Evolutionary conservation across 2,329 filamentous ascomycete genomes (phyloP).

Genomic region (Talaromyces piceae): DNA sequence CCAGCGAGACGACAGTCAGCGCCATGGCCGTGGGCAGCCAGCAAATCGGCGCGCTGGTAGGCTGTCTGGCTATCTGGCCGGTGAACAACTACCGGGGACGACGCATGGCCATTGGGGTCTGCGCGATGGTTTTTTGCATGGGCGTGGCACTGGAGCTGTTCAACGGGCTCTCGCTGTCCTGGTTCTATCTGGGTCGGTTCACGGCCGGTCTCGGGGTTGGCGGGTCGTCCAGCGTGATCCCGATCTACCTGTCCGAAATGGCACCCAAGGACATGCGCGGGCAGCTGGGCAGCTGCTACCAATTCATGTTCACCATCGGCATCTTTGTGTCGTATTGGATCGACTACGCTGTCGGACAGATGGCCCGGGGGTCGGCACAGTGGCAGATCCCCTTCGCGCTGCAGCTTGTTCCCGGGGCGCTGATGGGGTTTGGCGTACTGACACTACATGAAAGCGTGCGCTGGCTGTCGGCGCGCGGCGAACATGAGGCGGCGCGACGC

Average conservation of each 20-base stretch:
- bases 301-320: slow-evolving; percentile 44
- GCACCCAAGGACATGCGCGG: slow-evolving; percentile 42
- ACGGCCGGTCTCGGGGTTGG: slow-evolving; percentile 45
- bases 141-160: slow-evolving; percentile 42
- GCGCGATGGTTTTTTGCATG: slow-evolving; percentile 41
- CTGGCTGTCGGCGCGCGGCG: slow-evolving; percentile 44
- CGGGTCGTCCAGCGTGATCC: slow-evolving; percentile 38
- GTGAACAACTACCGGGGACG: slow-evolving; percentile 42
- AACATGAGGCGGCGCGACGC: slow-evolving; percentile 39
- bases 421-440: slow-evolving; percentile 44
- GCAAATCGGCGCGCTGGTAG: slow-evolving; percentile 47
- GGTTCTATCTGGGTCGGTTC: slow-evolving; percentile 42
- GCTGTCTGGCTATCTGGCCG: slow-evolving; percentile 44
- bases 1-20: slow-evolving; percentile 37
- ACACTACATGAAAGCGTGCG: slow-evolving; percentile 44
- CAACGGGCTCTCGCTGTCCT: slow-evolving; percentile 37
- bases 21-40: slow-evolving; percentile 46
- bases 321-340: slow-evolving; percentile 50
- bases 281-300: slow-evolving; percentile 45
- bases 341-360: slow-evolving; percentile 38
- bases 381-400: slow-evolving; percentile 52
- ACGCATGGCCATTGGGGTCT: slow-evolving; percentile 38
- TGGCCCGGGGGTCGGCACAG: slow-evolving; percentile 30
- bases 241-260: slow-evolving; percentile 41
- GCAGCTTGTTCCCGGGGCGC: slow-evolving; percentile 41